phyloP scores from a whole-genome alignment of 169 alveolate genomes.

The Eimeria praecox region DNA sequence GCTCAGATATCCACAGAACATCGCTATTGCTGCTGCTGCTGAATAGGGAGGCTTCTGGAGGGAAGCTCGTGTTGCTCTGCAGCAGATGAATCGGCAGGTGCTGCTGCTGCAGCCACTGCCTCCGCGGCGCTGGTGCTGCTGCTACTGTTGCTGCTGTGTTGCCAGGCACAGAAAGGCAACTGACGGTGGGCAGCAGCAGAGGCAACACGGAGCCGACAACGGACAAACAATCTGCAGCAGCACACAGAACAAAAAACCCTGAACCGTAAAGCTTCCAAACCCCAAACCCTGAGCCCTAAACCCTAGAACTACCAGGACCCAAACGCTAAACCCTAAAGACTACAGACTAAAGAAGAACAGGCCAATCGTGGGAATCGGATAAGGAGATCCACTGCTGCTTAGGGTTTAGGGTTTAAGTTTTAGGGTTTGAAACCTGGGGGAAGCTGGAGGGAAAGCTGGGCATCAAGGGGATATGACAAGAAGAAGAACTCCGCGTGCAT shows the following conservation, averaged over 20 bases:
- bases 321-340: neutral
- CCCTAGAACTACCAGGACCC: neutral
- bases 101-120: slow-evolving; percentile 14
- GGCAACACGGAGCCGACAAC: slow-evolving; percentile 61
- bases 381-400: neutral
- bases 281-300: neutral
- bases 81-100: slow-evolving; percentile 20
- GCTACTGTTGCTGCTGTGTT: slow-evolving; percentile 50
- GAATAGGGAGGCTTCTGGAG: neutral
- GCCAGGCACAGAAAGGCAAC: slow-evolving; percentile 5
- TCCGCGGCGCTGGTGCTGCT: slow-evolving; percentile 31
- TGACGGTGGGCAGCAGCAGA: slow-evolving; percentile 40
- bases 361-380: neutral
- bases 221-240: slow-evolving; percentile 53
- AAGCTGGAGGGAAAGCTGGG: neutral
- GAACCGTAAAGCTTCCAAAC: neutral
- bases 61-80: slow-evolving; percentile 45
- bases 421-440: slow-evolving; percentile 25
- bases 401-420: neutral
- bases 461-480: slow-evolving; percentile 7
- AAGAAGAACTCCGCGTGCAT: slow-evolving; percentile 44
- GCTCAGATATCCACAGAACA: slow-evolving; percentile 28
- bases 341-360: neutral
- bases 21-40: slow-evolving; percentile 15
- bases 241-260: neutral